Base-by-base conservation (phyloP, 768 basidiomycete genomes). In the Termitomyces sp. region DNA sequence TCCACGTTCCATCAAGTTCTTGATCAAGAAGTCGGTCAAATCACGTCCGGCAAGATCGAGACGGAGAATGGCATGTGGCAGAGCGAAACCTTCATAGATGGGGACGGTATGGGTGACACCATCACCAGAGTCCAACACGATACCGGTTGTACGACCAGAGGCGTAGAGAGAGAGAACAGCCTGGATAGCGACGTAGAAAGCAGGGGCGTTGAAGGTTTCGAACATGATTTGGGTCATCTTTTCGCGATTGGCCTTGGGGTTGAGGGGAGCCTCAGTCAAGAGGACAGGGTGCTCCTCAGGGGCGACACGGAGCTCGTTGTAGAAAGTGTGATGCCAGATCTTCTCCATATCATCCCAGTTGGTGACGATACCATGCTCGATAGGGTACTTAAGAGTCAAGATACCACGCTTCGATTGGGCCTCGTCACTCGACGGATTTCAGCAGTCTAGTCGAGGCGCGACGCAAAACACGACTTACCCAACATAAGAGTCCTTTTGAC, bases 321-420 rank as follows among this genome's bases (percentile, higher is more conserved):
- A 96, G 78, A 96, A 96, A 36, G 94, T 95, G 81, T 96, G 94
- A 75, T 95, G 93, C 94, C 94, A 96, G 75, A 96, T 96, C 81
- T 96, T 95, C 81, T 96, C 95, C 94, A 96, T 96, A 78, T 96
- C 94, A 70, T 96, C 95, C 95, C 95, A 97, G 87, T 97, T 95
- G 76, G 94, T 95, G 74, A 96, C 91, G 71, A 94, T 90, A 77
- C 92, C 92, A 79, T 94, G 92, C 75, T 94, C 91, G 68, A 94
- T 94, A 56, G 92, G 94, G 79, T 96, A 94, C 79, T 95, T 94
- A 69, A 96, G 78, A 50, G 90, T 90, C 65, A 96, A 83, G 74
- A 96, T 93, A 83, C 95, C 94, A 77, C 94, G 91, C 83, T 97
- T 95, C 40, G 92, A 90, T 73, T 94, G 92, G 45, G 92, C 92